Evolutionary conservation across 1,284 basidiomycete genomes (phyloP).

Genomic region (Rhizoctonia solani): DNA sequence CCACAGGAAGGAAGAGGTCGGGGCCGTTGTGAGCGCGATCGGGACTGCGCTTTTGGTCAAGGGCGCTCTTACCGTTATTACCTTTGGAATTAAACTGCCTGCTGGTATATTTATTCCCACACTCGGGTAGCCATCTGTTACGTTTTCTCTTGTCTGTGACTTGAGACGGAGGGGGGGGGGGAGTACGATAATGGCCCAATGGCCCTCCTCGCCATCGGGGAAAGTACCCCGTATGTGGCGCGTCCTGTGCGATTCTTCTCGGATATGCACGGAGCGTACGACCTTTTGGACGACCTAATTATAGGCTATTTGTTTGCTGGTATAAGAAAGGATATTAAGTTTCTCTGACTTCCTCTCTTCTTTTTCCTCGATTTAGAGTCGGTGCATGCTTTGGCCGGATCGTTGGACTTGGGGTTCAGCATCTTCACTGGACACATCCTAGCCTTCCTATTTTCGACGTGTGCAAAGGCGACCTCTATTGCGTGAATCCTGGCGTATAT

Average conservation of each 20-base stretch:
- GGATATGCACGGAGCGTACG: not conserved
- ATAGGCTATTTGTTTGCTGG: too few species aligned
- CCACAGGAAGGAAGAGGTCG: slow-evolving; percentile 55
- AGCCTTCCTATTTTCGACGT: slow-evolving; percentile 63
- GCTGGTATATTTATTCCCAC: slow-evolving; percentile 98
- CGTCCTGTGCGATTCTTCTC: too few species aligned
- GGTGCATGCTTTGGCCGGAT: slow-evolving; percentile 94
- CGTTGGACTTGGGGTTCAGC: slow-evolving; percentile 83
- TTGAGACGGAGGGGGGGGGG: not conserved
- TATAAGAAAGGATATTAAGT: too few species aligned
- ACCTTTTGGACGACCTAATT: too few species aligned
- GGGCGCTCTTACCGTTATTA: slow-evolving; percentile 82
- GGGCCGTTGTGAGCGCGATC: slow-evolving; percentile 70
- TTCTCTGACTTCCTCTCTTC: not conserved
- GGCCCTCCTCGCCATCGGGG: too few species aligned
- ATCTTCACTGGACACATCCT: slow-evolving; percentile 71
- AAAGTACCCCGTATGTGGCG: too few species aligned
- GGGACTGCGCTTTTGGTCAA: slow-evolving; percentile 80
- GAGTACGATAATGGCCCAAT: not conserved
- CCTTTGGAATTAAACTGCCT: slow-evolving; percentile 92
- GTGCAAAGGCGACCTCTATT: slow-evolving; percentile 67
- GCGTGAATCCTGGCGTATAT: slow-evolving; percentile 83
- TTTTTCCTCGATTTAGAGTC: slow-evolving; percentile 54
- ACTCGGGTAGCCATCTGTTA: slow-evolving; percentile 57
- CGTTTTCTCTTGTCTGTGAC: not conserved